Evolutionary conservation across 495 filamentous ascomycete genomes (phyloP), one percentile per base, ranked within the genome.

Genomic region (Tricharina praecox): DNA sequence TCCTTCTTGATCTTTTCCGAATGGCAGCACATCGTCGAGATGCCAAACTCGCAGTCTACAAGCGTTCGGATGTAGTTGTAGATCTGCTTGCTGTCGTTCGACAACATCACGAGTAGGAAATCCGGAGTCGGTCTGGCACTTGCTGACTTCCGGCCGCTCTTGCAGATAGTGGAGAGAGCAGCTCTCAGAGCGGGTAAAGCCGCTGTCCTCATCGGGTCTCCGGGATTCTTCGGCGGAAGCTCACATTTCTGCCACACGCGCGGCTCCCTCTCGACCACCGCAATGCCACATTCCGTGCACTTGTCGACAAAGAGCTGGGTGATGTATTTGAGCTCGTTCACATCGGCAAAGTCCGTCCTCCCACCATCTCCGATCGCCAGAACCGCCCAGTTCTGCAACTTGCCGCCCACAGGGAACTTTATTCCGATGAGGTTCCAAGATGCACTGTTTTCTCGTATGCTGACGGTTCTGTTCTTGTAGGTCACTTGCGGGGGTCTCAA

Each of bases 1-100:
- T 43, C 28, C 13, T 58, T 52, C 30, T 41, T 35, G 18, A 61
- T 52, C 23, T 61, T 61, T 9, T 39, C 37, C 13, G 45, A 47
- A 16, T 61, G 53, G 15, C 42, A 46, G 18, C 58, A 61, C n/a
- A 61, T 51, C 2, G 58, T 61, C 18, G 47, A 42, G 15, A 61
- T 32, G 15, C 58, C 58, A 35, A 41, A 56, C 24, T 45, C 50
- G 18, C 10, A 20, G 34, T 48, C 46, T 16, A 47, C 45, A 18
- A 47, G 30, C 8, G 45, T 38, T 16, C 30, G 15, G 23, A 47
- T 38, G 37, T 47, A 30, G 20, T 36, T 47, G 30, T 47, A 47
- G 2, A 47, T 15, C 2, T 36, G 8, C 19, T 47, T 35, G 23
- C 37, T 33, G 10, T 47, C 45, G 7, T 26, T 34, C 26, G 45